Base-by-base conservation (phyloP, 768 basidiomycete genomes). In the Ramaria sp. region DNA sequence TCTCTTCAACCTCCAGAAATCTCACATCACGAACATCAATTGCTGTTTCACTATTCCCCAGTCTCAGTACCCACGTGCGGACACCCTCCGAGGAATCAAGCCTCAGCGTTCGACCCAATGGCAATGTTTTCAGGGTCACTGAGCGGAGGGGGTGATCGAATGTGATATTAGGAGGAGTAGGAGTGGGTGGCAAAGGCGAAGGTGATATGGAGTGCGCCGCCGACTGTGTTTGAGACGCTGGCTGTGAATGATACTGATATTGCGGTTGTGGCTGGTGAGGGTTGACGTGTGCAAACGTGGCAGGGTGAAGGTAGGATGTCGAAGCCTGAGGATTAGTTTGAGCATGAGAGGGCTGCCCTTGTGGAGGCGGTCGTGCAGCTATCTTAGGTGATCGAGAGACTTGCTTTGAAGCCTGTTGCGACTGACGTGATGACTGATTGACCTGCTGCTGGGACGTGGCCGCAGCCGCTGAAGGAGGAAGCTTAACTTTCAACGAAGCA, bases 51-150 rank as follows among this genome's bases (percentile, higher is more conserved):
- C 74, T 76, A 1, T 72, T 71, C 10, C 73, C 72, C 34, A 90
- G 73, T 48, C 82, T 75, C 67, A 88, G 71, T 4, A 80, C 79
- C 89, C 89, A 91, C 37, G 70, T 79, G 64, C 77, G 80, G 49
- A 91, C 89, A 4, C 88, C 86, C 53, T 88, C 85, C 43, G 74
- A 74, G 55, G 81, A 70, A 63, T 88, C 82, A 31, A 91, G 71
- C 31, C 70, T 71, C 39, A 91, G 68, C 19, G 71, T 71, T 41
- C 89, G 74, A 31, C 78, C 82, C 10, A 69, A 70, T 11, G 88
- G 88, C 49, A 81, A 72, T n/a, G 81, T 75, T 39, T 69, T 71
- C 55, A 85, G 64, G n/a, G 66, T 72, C 37, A 85, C 73, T 39
- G 72, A 73, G 60, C 77, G 63, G 37, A 63, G 50, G 7, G 60